Conservation (phyloP, 2,329 filamentous ascomycete genomes). For the Bipolaris victoriae region DNA sequence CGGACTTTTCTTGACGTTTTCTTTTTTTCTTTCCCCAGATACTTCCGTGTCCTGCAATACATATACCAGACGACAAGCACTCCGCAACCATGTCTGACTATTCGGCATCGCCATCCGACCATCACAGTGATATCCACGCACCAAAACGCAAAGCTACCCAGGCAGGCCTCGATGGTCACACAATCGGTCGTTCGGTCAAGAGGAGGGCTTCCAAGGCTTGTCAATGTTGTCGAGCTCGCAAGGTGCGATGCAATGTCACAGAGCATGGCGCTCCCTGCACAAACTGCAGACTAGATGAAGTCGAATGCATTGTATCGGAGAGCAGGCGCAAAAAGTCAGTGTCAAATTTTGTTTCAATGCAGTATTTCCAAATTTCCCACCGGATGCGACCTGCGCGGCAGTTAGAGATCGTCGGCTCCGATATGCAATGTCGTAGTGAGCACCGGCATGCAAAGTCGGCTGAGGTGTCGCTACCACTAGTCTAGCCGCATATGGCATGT, state of each 20-base stretch:
- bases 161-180: conserved; percentile 60
- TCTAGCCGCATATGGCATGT: conserved; percentile 30
- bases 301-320: conserved; percentile 71
- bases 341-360: conserved; percentile 22
- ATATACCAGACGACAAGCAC: conserved; percentile 19
- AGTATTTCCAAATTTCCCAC: conserved; percentile 29
- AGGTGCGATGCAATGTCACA: conserved; percentile 92
- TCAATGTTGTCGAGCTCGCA: conserved; percentile 84
- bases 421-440: conserved; percentile 10
- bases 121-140: conserved; percentile 37
- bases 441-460: conserved; percentile 34
- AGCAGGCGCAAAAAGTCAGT: conserved; percentile 86
- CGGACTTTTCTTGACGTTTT: conserved; percentile 19
- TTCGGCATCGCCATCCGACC: conserved; percentile 46
- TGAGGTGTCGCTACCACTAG: conserved; percentile 20
- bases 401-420: conserved; percentile 15
- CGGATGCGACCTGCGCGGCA: conserved; percentile 11
- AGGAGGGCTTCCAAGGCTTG: conserved; percentile 90
- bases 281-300: conserved; percentile 82
- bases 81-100: conserved; percentile 46
- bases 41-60: conserved; percentile 21
- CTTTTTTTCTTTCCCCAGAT: conserved; percentile 13
- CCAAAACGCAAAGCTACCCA: conserved; percentile 65
- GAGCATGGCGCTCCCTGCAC: conserved; percentile 84
- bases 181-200: conserved; percentile 67